Conservation (phyloP, 768 basidiomycete genomes). For the Mycena alexandri region DNA sequence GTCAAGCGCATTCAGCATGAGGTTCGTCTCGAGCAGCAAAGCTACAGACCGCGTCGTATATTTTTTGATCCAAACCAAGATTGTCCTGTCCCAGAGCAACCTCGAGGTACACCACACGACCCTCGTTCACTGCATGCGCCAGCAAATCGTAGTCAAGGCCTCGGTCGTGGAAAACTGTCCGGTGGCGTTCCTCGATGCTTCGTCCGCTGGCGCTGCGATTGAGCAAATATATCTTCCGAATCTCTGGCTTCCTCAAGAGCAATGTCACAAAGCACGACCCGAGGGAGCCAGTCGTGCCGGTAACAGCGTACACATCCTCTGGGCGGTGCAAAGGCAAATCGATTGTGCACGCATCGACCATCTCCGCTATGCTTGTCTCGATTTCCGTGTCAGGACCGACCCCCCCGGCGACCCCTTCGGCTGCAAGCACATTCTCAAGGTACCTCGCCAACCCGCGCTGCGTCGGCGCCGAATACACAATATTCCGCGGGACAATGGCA, state of each 20-base stretch:
- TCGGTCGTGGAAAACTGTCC: not conserved
- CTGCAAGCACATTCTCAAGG: not conserved
- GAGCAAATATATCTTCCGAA: slow-evolving; percentile 23
- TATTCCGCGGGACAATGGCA: slow-evolving; percentile 14
- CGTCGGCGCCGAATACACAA: slow-evolving; percentile 18
- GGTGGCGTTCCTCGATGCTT: slow-evolving; percentile 13
- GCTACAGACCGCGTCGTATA: slow-evolving; percentile 8
- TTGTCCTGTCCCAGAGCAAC: slow-evolving; percentile 6
- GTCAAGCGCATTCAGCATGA: not conserved
- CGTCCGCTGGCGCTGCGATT: slow-evolving; percentile 2
- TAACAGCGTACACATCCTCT: slow-evolving; percentile 19
- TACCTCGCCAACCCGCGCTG: slow-evolving; percentile 11
- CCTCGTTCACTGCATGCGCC: not conserved
- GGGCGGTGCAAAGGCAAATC: slow-evolving; percentile 13
- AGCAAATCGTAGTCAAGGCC: slow-evolving; percentile 14
- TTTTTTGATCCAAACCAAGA: slow-evolving; percentile 3
- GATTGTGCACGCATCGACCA: slow-evolving; percentile 3
- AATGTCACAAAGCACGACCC: slow-evolving; percentile 19
- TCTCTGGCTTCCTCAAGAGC: slow-evolving; percentile 9
- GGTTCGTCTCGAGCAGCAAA: too few species aligned
- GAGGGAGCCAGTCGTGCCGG: slow-evolving; percentile 26
- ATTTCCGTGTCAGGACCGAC: not conserved
- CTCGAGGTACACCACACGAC: slow-evolving; percentile 12
- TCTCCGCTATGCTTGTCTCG: not conserved
- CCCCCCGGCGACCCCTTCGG: not conserved